Base-by-base conservation (phyloP, 2,329 filamentous ascomycete genomes). In the Phyllachora maydis region DNA sequence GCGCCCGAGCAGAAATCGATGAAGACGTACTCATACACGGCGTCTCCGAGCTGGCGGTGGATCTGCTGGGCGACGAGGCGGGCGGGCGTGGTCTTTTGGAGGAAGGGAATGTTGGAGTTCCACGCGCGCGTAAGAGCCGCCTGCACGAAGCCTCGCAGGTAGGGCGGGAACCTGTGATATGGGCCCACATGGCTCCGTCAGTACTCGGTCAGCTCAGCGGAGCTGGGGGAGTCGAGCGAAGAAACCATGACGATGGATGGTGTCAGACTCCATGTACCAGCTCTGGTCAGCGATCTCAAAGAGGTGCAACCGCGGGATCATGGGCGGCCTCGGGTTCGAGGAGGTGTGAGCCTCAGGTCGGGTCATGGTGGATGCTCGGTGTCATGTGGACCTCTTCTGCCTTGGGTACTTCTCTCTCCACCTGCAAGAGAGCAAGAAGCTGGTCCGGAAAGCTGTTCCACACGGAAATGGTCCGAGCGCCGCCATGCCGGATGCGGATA, bases 1-100 rank as follows among this genome's bases (percentile, higher is more conserved):
- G 61, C 69, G 24, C 76, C 76, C 3, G 74, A 70, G 42, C 74
- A 79, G 44, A 81, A 77, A 47, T 83, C 76, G 30, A 82, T 59
- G 34, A 75, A 68, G 11, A 60, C 66, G 42, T 73, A 68, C 2
- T 50, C 43, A 11, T 52, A 46, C 2, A 65, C 47, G 14, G 49
- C 38, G 4, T 38, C 29, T 17, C 54, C 52, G 9, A 73, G 54
- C 19, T 59, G 47, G 12, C 44, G 45, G 18, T 56, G 49, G 21
- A 79, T 56, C 11, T 65, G 46, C 20, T 50, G 43, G 22, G 69
- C 62, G n/a, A 65, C 68, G 19, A 70, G 40, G n/a, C 54, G 47
- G 11, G 69, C 67, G 2, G 71, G 65, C 6, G 65, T 61, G 23
- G 46, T 44, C 14, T 46, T 40, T 36, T 75, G 67, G 4, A 75